Conservation (phyloP, 2,329 filamentous ascomycete genomes). For the Fusarium lateritium region DNA sequence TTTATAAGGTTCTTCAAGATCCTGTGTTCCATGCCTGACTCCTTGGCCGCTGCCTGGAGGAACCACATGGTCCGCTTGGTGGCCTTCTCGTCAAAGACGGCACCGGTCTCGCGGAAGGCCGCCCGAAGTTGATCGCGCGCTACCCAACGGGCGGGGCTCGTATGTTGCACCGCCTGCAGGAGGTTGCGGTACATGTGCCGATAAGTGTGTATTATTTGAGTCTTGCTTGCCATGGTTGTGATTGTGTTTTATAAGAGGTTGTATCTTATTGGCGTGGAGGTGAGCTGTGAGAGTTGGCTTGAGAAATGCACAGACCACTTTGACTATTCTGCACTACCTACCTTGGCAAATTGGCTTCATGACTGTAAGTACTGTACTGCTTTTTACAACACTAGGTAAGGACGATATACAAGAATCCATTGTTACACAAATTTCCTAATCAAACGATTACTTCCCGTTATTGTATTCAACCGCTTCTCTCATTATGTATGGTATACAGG, state of each 20-base stretch:
- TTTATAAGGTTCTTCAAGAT: slow-evolving; percentile 78
- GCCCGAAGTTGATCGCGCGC: slow-evolving; percentile 71
- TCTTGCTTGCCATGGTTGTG: slow-evolving; percentile 44
- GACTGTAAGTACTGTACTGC: not conserved
- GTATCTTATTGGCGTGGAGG: slow-evolving; percentile 1
- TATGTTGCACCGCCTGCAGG: slow-evolving; percentile 80
- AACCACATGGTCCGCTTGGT: slow-evolving; percentile 80
- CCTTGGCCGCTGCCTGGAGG: slow-evolving; percentile 73
- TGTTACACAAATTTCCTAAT: not conserved
- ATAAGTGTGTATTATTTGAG: slow-evolving; percentile 75
- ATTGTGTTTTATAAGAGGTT: not conserved
- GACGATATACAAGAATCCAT: too few species aligned
- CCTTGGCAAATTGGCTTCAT: not conserved
- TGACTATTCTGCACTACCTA: not conserved
- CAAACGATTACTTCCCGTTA: not conserved
- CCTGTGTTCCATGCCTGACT: slow-evolving; percentile 78
- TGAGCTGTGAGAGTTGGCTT: not conserved
- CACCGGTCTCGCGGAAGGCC: slow-evolving; percentile 68
- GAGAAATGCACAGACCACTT: slow-evolving; percentile 34
- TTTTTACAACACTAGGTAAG: not conserved
- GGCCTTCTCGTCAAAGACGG: slow-evolving; percentile 64
- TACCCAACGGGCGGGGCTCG: slow-evolving; percentile 76
- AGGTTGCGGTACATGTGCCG: slow-evolving; percentile 76
- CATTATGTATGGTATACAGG: slow-evolving; percentile 37
- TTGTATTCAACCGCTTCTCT: slow-evolving; percentile 21